Conservation (phyloP, 2,329 filamentous ascomycete species). For the Epichloe elymi region DNA sequence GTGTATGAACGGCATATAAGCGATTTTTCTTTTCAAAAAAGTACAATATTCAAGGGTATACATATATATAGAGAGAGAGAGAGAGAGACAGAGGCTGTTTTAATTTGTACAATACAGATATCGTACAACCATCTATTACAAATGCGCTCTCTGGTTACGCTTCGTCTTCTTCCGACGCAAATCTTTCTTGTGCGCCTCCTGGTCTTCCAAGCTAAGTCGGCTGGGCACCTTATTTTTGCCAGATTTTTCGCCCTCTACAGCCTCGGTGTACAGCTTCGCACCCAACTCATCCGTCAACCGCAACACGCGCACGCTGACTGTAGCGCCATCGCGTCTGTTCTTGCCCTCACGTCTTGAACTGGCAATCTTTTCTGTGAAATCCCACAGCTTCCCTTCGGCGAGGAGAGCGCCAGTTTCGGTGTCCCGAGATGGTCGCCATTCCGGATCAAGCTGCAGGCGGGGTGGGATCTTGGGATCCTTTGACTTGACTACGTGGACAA, state of each 20-base stretch:
- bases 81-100: not conserved
- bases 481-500: conserved; percentile 60
- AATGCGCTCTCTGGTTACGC: conserved; percentile 36
- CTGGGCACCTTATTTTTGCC: conserved; percentile 25
- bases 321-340: conserved; percentile 86
- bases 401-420: conserved; percentile 44
- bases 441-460: conserved; percentile 54
- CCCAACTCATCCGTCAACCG: conserved; percentile 64
- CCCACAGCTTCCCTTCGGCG: conserved; percentile 70
- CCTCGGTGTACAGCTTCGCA: conserved; percentile 50
- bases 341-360: conserved; percentile 79
- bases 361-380: conserved; percentile 82
- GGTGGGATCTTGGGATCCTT: conserved; percentile 49
- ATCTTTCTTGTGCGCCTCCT: conserved; percentile 26
- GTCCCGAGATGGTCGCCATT: conserved; percentile 63
- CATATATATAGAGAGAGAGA: too few species aligned
- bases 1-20: not conserved
- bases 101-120: not conserved
- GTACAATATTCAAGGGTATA: not conserved
- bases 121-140: conserved; percentile 20
- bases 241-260: conserved; percentile 23
- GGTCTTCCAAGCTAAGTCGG: conserved; percentile 38
- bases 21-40: too few species aligned
- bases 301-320: conserved; percentile 72
- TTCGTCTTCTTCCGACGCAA: conserved; percentile 35